phyloP scores from a whole-genome alignment of 225 moss, liverwort and hornwort genomes.

The Pleurozium schreberi region DNA sequence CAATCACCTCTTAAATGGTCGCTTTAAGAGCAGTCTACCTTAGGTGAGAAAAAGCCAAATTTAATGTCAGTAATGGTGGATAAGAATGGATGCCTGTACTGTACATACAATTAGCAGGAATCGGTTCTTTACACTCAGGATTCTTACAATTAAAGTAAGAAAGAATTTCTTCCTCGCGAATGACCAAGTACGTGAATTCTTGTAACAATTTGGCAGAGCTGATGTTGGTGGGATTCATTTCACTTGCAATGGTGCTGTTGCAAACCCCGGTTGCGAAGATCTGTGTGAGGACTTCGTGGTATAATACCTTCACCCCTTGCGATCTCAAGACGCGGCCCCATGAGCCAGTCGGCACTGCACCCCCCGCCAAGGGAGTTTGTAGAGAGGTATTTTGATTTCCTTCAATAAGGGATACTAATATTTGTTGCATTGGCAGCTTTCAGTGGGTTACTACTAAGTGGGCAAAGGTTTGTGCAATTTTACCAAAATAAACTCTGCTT shows the following conservation, averaged over 20 bases:
- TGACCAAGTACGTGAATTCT: neutral
- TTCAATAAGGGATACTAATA: neutral
- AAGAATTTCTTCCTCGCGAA: neutral
- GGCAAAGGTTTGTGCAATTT: neutral
- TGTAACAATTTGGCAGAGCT: slow-evolving; percentile 25
- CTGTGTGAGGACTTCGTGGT: neutral
- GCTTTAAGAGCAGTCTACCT: too few relatives aligned
- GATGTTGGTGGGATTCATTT: slow-evolving; percentile 81
- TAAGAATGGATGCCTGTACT: neutral
- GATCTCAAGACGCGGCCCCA: neutral
- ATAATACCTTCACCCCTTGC: neutral
- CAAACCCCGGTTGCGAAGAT: neutral
- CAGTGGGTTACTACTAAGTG: too few relatives aligned
- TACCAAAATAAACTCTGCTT: neutral
- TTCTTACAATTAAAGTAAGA: neutral
- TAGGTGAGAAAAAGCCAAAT: neutral
- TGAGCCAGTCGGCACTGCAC: neutral
- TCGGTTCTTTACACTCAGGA: neutral
- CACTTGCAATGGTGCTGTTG: slow-evolving; percentile 39
- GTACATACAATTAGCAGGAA: neutral
- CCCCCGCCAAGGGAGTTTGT: neutral
- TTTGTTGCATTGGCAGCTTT: neutral
- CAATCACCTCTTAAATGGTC: too few relatives aligned
- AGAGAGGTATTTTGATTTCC: neutral
- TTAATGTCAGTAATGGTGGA: neutral